Evolutionary conservation across 352 stramenopile species (phyloP), one percentile per base, ranked within the genome.

Genomic region (Phytophthora vignae): DNA sequence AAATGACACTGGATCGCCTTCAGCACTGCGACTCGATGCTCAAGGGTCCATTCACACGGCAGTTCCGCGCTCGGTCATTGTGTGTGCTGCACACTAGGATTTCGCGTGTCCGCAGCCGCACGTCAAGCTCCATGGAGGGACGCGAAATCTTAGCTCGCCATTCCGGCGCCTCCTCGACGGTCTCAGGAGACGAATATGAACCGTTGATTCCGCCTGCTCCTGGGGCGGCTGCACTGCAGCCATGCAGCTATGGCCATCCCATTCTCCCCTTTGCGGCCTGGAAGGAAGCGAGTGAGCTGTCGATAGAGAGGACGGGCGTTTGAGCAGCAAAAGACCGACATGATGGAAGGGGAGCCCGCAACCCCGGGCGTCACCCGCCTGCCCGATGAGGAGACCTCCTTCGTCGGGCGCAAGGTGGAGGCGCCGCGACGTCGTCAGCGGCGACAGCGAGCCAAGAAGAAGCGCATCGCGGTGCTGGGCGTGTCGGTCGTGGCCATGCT

Each of bases 281-380:
- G 50, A 53, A 68, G 52, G 25, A 63, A 53, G 29, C 55, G 44
- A 17, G 52, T 15, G 27, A 59, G 53, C 15, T 19, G n/a, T 19
- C 42, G 17, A 21, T 11, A 11, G 42, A 49, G 42, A 57, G 8
- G 25, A 11, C 22, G 6, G 50, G 22, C 10, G 49, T n/a, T 46
- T 46, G 38, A n/a, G 15, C 38, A 12, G 15, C 8, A 0, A 5
- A 42, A 73, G 42, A 69, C 42, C 60, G 55, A 52, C 19, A 75
- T 75, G 68, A 71, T 71, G 68, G 63, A 71, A 71, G 63, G 68
- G 12, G 62, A 75, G 22, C 2, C 68, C 17, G 49, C 27, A 10
- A 66, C 61, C 27, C 55, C 67, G 17, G 66, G 4, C 10, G 53
- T 60, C 48, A 40, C 25, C 38, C 68, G 62, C 21, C 21, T 60